These are phyloP conservation scores for Lablab purpureus DNA, from an alignment of 306 rosid genomes.

Conservation along the genomic window DNA sequence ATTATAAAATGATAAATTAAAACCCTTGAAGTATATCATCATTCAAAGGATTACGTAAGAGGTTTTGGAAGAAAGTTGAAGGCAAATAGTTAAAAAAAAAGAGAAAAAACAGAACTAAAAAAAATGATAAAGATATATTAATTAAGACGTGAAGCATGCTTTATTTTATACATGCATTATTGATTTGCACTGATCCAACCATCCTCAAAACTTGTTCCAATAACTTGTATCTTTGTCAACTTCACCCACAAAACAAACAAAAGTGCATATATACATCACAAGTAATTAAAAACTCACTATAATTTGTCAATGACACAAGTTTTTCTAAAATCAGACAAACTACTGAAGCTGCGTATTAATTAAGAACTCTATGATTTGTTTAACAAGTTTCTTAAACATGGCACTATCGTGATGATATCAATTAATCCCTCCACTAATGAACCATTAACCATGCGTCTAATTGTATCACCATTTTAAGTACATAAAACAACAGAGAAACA, in stretches of 20 bases:
- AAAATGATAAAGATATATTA: not conserved
- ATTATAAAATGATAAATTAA: no score
- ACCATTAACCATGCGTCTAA: not conserved
- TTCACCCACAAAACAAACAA: slow-evolving; percentile 16
- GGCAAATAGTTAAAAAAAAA: not conserved
- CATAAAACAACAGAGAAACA: not conserved
- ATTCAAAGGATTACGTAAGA: slow-evolving; percentile 1
- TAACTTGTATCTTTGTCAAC: slow-evolving; percentile 15
- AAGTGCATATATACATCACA: not conserved
- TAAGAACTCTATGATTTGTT: not conserved
- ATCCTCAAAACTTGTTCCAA: not conserved
- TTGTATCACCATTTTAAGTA: not conserved
- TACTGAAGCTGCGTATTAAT: not conserved
- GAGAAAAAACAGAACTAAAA: not conserved
- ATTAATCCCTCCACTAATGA: not conserved
- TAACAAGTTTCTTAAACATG: slow-evolving; percentile 2
- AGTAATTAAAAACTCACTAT: slow-evolving; percentile 3
- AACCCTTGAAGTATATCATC: not conserved
- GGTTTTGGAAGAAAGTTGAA: not conserved
- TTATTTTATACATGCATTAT: not conserved
- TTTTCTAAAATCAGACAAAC: not conserved
- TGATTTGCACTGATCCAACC: not conserved
- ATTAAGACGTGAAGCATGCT: slow-evolving; percentile 27
- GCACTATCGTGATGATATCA: not conserved
- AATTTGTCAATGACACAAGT: not conserved